Evolutionary conservation across 345 rosid genomes (phyloP), one percentile per base, ranked within the genome.

Genomic region (Euclidium syriacum): DNA sequence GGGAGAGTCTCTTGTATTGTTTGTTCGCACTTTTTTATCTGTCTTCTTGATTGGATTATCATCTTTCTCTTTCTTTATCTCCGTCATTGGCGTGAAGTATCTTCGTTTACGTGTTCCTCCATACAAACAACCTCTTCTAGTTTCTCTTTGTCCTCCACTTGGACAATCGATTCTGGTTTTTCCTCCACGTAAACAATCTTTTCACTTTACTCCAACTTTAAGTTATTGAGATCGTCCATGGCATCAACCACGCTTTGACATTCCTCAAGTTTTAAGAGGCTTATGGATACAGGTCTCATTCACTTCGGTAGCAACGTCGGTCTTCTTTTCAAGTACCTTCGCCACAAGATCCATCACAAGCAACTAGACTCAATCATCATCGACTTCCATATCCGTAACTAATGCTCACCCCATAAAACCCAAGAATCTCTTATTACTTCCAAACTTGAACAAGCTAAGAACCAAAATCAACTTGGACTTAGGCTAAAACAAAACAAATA

Each of bases 191-290:
- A 4, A 12, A 39, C 73, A 69, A 39, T 54, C 57, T 76, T 81
- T 73, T 86, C 80, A 18, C 46, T 38, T 52, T 75, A 65, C 59
- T 63, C 59, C 12, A 54, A 54, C 30, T 54, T 42, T 2, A 60
- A 7, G 19, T 49, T 40, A 52, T 55, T 64, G 38, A 43, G 33
- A 43, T 32, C 48, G 20, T 41, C 61, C 49, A 2, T 14, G 3
- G 29, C 49, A 60, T 68, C 75, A 67, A 51, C 64, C 29, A 66
- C 73, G 65, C 64, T 72, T 73, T 73, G 75, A 70, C 77, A 57
- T 47, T 73, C 68, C 10, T 30, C 9, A 4, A 57, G 55, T 75
- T 70, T 79, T 73, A 62, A 62, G 51, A 36, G 30, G 63, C 62
- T 62, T 64, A 47, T 58, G 40, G 4, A 27, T 32, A 43, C 38